Conservation (phyloP, 1,139 yeast genomes). For the Debaryomyces subglobosus region DNA sequence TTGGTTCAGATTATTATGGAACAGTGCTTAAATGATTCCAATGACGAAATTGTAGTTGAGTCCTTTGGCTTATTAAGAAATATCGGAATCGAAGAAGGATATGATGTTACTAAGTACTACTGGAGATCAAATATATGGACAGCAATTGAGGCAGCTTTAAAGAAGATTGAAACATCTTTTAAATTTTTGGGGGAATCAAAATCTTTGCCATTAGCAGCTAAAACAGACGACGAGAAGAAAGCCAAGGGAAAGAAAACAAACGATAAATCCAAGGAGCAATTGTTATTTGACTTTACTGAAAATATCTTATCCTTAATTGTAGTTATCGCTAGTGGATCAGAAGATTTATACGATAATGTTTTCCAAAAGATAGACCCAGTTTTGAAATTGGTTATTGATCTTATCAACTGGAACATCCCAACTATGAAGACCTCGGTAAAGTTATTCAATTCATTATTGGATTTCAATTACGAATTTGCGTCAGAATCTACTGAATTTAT, state of each 20-base stretch:
- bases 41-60: slow-evolving; percentile 77
- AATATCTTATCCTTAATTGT: slow-evolving; percentile 71
- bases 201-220: slow-evolving; percentile 2
- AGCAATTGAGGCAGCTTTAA: slow-evolving; percentile 52
- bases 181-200: slow-evolving; percentile 37
- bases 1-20: slow-evolving; percentile 66
- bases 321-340: slow-evolving; percentile 67
- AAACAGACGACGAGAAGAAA: neutral
- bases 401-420: slow-evolving; percentile 38
- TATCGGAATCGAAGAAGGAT: slow-evolving; percentile 85
- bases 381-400: slow-evolving; percentile 44
- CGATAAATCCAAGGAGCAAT: slow-evolving; percentile 46
- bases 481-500: slow-evolving; percentile 66
- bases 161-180: slow-evolving; percentile 53
- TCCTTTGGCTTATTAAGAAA: slow-evolving; percentile 81
- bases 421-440: slow-evolving; percentile 41
- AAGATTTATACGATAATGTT: slow-evolving; percentile 58
- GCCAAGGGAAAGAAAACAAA: slow-evolving; percentile 26
- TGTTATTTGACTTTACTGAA: slow-evolving; percentile 70
- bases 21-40: slow-evolving; percentile 64
- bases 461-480: slow-evolving; percentile 67
- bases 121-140: slow-evolving; percentile 83
- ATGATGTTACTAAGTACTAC: slow-evolving; percentile 70
- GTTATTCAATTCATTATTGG: slow-evolving; percentile 57
- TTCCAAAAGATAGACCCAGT: slow-evolving; percentile 44